Evolutionary conservation across 371 early-diverging fungal species (phyloP), one percentile per base, ranked within the genome.

Genomic region (Zychaea mexicana): DNA sequence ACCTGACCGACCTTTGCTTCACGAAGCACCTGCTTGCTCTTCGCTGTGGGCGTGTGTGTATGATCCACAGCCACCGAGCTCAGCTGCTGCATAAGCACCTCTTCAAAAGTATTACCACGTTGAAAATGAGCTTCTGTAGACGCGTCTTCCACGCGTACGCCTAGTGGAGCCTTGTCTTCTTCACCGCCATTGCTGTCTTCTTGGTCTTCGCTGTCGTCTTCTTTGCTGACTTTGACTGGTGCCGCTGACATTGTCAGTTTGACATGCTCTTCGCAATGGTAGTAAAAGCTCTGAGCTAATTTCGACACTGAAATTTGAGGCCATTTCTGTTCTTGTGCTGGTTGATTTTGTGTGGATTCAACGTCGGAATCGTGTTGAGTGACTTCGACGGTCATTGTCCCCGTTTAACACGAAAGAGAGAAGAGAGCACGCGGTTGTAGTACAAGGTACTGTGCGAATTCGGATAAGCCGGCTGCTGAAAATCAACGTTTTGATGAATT

Each of bases 1-100:
- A 76, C 73, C 0, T 73, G 71, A 4, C 77, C 79, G 1, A 67
- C 58, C 8, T 73, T 52, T 0, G 74, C 75, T 7, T 77, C 66
- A 7, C 69, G 73, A 0, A 85, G 62, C 0, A 73, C 31, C 24
- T 57, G 47, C 61, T 61, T 77, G 19, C 73, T 71, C 12, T 75
- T 76, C 15, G 47, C 53, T 30, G 67, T 70, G 2, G 52, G 54
- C 0, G 76, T 71, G 0, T 72, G 28, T 3, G 76, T 69, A 54
- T 81, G 78, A 49, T 85, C 81, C 8, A 75, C 57, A 13, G 66
- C 65, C 32, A 57, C 19, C 0, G 26, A 19, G 19, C 74, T 63
- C 24, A 55, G 61, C 0, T 28, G 33, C 15, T 75, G 64, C 57
- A 75, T 75, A 15, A 76, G 64, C 2, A 71, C 69, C 28, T 76